These are phyloP conservation scores for Orbilia javanica DNA, from an alignment of 2,329 filamentous ascomycete species.

Conservation along the genomic window DNA sequence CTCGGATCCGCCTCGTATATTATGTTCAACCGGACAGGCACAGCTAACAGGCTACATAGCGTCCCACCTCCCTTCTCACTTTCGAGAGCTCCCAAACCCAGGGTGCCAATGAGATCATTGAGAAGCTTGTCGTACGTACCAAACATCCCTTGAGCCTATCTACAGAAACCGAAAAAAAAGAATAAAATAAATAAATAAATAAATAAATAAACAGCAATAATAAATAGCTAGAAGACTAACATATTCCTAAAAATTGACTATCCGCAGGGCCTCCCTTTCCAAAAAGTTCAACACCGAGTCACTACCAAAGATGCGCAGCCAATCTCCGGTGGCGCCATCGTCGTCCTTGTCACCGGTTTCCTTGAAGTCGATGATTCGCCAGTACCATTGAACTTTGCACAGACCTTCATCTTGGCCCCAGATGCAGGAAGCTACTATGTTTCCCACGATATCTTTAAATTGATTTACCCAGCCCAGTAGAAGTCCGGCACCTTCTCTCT, in stretches of 20 bases:
- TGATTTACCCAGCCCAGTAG: conserved; percentile 72
- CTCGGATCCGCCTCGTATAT: not conserved
- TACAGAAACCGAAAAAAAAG: not conserved
- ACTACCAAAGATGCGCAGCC: conserved; percentile 87
- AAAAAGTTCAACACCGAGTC: conserved; percentile 82
- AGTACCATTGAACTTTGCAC: conserved; percentile 89
- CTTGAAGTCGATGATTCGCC: conserved; percentile 87
- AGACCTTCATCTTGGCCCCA: conserved; percentile 85
- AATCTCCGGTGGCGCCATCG: conserved; percentile 74
- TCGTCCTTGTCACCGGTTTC: conserved; percentile 89
- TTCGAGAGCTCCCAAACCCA: conserved; percentile 80
- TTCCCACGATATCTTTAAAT: conserved; percentile 94
- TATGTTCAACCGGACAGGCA: not conserved
- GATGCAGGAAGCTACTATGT: conserved; percentile 83
- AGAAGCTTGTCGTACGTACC: conserved; percentile 81
- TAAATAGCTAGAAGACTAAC: conserved; percentile 19
- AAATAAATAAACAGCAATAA: too few species aligned
- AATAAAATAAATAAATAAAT: not conserved
- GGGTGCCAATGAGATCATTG: conserved; percentile 76
- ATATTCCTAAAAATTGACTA: conserved; percentile 30
- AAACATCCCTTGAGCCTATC: conserved; percentile 1
- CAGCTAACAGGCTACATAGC: conserved; percentile 68
- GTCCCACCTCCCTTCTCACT: conserved; percentile 88
- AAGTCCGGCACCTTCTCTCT: not conserved
- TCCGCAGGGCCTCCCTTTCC: conserved; percentile 79